Evolutionary conservation across 2,329 filamentous ascomycete species (phyloP), one percentile per base, ranked within the genome.

Genomic region (Alternaria sp.): DNA sequence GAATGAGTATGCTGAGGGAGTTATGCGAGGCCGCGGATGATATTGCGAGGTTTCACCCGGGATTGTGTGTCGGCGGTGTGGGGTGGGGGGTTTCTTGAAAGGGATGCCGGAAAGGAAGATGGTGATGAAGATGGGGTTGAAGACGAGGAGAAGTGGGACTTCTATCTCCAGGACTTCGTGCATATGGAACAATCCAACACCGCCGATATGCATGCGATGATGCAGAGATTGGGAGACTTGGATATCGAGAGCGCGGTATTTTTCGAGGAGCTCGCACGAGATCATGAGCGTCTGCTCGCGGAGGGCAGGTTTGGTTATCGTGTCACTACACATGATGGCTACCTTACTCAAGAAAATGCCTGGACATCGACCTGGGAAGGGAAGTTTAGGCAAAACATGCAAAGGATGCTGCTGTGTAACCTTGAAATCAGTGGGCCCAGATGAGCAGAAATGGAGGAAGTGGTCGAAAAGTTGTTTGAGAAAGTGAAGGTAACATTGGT

Each of bases 311-410:
- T 36, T 8, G 32, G 32, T 6, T 16, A 16, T 0, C 5, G 14
- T 36, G 3, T 14, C 14, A 14, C 14, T 16, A 36, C 14, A 16
- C 32, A 1, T 2, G 6, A 36, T 16, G 32, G 32, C 3, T 16
- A 8, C 14, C 5, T 8, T 5, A 5, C 34, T 4, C 34, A 38
- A 9, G 34, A 38, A 7, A n/a, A 38, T 38, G n/a, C 16, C 16
- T n/a, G 3, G 16, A 38, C 3, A 16, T 2, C 6, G 34, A 38
- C 16, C 8, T 38, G 34, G 34, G 16, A n/a, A 38, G 14, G 7
- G 0, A 8, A n/a, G 0, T n/a, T 18, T 4, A n/a, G 0, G 16
- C 14, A n/a, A 2, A n/a, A 18, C 3, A 16, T 18, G 34, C 4
- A 16, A 8, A 9, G 16, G 34, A 1, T 38, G 16, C 34, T n/a